These are phyloP conservation scores for Sphaerobolus stellatus DNA, from an alignment of 1,284 basidiomycete species.

Conservation along the genomic window DNA sequence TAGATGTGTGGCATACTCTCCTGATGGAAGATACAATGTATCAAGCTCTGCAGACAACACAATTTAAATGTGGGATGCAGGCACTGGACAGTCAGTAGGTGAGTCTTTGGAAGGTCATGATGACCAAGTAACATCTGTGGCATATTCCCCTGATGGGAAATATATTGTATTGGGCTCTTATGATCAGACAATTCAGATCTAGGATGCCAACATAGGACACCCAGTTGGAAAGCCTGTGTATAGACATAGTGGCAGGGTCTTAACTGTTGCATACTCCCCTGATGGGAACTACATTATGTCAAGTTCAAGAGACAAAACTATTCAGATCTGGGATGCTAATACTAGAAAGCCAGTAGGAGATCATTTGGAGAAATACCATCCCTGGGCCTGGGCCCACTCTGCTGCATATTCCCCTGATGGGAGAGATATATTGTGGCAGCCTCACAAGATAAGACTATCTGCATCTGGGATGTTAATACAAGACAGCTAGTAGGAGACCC, in stretches of 20 bases:
- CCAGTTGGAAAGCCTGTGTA: not conserved
- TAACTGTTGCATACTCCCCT: slow-evolving; percentile 3
- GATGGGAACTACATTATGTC: slow-evolving; percentile 6
- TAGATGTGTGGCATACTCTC: too few relatives aligned
- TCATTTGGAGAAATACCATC: slow-evolving; percentile 7
- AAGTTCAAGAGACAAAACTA: not conserved
- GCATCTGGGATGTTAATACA: slow-evolving; percentile 15
- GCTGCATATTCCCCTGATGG: slow-evolving; percentile 18
- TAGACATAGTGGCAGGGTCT: not conserved
- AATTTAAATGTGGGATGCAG: slow-evolving; percentile 25
- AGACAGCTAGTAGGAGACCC: slow-evolving; percentile 12
- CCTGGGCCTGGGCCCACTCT: not conserved
- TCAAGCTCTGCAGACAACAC: slow-evolving; percentile 28
- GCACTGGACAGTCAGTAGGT: slow-evolving; percentile 15
- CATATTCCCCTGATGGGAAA: slow-evolving; percentile 11
- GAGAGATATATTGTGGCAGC: slow-evolving; percentile 19
- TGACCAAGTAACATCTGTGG: too few relatives aligned
- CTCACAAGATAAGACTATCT: slow-evolving; percentile 21
- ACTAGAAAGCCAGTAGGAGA: not conserved
- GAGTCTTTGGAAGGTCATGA: too few relatives aligned
- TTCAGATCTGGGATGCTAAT: slow-evolving; percentile 11
- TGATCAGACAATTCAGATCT: slow-evolving; percentile 19
- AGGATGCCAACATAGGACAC: slow-evolving; percentile 20
- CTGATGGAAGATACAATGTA: slow-evolving; percentile 22
- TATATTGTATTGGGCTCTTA: slow-evolving; percentile 17